Evolutionary conservation across 139 green algal species (phyloP).

Genomic region (Nannochloris sp.): DNA sequence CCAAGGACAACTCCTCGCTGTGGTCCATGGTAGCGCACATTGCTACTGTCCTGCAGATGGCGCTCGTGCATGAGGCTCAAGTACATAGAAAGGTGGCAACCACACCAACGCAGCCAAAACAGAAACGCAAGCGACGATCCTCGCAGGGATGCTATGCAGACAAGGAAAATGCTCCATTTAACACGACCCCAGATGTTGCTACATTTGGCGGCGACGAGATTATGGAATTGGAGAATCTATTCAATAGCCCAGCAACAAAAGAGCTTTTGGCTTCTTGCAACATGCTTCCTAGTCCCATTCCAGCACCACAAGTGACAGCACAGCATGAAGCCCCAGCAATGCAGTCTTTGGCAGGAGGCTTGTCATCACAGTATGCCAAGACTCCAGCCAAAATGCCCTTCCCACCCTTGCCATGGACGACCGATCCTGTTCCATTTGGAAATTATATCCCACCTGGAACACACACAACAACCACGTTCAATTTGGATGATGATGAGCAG

Average conservation of each 20-base stretch:
- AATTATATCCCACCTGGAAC: too few species aligned
- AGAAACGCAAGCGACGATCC: background rate
- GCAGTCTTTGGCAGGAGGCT: background rate
- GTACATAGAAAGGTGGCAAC: too few species aligned
- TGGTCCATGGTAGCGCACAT: constrained; percentile 1
- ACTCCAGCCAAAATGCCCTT: too few species aligned
- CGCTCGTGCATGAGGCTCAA: background rate
- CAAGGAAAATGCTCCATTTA: background rate
- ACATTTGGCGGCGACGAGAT: background rate
- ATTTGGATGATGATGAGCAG: too few species aligned
- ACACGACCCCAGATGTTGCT: background rate
- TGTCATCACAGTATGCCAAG: too few species aligned
- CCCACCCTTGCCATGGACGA: too few species aligned
- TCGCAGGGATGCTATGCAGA: background rate
- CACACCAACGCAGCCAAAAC: background rate
- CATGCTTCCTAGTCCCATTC: background rate
- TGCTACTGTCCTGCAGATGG: background rate
- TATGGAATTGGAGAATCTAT: background rate
- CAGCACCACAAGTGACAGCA: background rate
- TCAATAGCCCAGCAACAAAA: background rate
- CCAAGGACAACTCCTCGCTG: background rate
- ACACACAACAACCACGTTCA: too few species aligned
- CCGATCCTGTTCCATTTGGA: too few species aligned
- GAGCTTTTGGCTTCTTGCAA: background rate
- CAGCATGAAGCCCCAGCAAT: constrained; percentile 1